Evolutionary conservation across 768 basidiomycete genomes (phyloP), one percentile per base, ranked within the genome.

Genomic region (Tricholoma bakamatsutake): DNA sequence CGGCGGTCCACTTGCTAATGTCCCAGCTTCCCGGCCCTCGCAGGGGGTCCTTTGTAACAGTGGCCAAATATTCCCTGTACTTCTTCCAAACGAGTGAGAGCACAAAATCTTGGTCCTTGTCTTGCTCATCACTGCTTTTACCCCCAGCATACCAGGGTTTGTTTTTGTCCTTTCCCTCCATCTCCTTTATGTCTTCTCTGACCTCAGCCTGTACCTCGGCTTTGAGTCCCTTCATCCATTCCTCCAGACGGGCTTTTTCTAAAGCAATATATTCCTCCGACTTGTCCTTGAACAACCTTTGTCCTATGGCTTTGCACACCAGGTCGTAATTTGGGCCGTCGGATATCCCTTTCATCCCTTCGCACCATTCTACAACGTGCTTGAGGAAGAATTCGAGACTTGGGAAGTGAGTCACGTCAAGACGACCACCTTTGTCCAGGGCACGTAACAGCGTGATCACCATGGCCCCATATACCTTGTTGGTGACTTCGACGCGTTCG

Each of bases 71-170:
- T 5, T 61, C 65, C 59, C 66, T 74, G 63, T 76, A 75, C n/a
- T 73, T 68, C 59, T 73, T 76, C 72, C 71, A 76, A 31, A 65
- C 64, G 11, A 62, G 61, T 4, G 67, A 58, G n/a, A 70, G 55
- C 12, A 59, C 64, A 37, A 67, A 61, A 35, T 66, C 62, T 5
- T 58, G 58, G 54, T 63, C 60, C 54, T 66, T 64, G 43, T 57
- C 59, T 50, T 69, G 61, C 49, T 67, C 66, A 31, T 68, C 65
- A 34, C 50, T 58, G 15, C 60, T 54, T 28, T 62, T 56, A 12
- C 66, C 71, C 9, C 66, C 62, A 50, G 46, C 54, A 55, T 61
- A 74, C 74, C 73, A 75, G 2, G 62, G 59, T 49, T 62, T 61
- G n/a, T 55, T 58, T 27, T 63, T 53, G 39, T 57, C 62, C 17